Evolutionary conservation across 2,329 filamentous ascomycete species (phyloP), one percentile per base, ranked within the genome.

Genomic region (Colletotrichum eremochloae): DNA sequence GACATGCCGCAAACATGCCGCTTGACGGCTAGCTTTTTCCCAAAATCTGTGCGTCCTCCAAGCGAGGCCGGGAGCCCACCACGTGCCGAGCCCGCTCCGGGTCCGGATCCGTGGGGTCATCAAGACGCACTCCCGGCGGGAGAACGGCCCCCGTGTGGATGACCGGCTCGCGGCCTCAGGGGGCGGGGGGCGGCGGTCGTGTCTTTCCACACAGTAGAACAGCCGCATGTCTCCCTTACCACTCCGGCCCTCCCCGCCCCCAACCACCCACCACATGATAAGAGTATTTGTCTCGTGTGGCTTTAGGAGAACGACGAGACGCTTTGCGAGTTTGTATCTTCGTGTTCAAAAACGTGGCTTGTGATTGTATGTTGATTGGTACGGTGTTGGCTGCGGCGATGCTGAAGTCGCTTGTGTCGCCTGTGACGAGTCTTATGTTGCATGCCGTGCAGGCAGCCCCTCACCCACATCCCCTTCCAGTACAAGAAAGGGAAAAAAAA

Each of bases 41-140:
- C 31, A 38, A 62, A 63, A 52, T 12, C 44, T 64, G 48, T 64
- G 62, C 50, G 62, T 55, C 38, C 44, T 44, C 24, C 62, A 64
- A 64, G 62, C 62, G 62, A 64, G 48, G 46, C 60, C 46, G 29
- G 46, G 38, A 60, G 38, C 56, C 38, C 36, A 42, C 56, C 15
- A 4, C 38, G 29, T 31, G 33, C 15, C n/a, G 33, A 11, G 15
- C 24, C 24, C 50, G 46, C 48, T 18, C 50, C 48, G 36, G 55
- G 48, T 63, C 36, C 55, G 62, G 48, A 33, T 9, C 55, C 15
- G 42, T 46, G 58, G 48, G 50, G 20, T 24, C 9, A 64, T 40
- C 18, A 44, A 12, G 46, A 44, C 12, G 62, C 24, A 33, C 36
- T 24, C 38, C 62, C 18, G 7, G 33, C 42, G 31, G 36, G 29